These are phyloP conservation scores for Solanum pinnatisectum DNA, from an alignment of 257 asterid species.

Conservation along the genomic window DNA sequence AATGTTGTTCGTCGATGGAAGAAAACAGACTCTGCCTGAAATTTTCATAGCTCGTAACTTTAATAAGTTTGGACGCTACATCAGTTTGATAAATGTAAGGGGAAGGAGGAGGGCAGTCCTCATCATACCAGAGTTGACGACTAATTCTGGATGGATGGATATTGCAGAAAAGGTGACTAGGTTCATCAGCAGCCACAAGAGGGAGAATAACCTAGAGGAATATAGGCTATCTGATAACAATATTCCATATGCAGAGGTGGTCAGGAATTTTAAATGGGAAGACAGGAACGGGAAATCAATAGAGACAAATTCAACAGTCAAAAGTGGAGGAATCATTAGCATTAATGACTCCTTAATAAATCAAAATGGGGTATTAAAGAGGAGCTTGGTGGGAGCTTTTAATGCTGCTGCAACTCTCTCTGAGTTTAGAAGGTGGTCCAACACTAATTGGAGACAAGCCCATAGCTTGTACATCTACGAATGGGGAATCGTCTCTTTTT, in stretches of 20 bases:
- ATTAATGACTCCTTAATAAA: background rate
- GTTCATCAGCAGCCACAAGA: no score
- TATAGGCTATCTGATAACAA: background rate
- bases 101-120: background rate
- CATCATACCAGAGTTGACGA: background rate
- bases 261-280: background rate
- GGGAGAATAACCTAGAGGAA: background rate
- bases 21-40: rapidly evolving
- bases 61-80: background rate
- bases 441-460: background rate
- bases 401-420: background rate
- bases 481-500: background rate
- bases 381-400: background rate
- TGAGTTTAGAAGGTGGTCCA: background rate
- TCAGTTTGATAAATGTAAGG: background rate
- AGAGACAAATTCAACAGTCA: background rate
- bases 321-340: background rate
- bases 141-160: background rate
- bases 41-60: no score
- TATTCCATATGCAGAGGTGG: background rate
- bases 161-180: background rate
- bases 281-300: rapidly evolving
- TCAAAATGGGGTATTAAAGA: background rate
- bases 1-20: rapidly evolving
- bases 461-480: background rate